A percentile compares a stretch with the other conserved stretches of the same genome.
phyloP scores from a whole-genome alignment of 306 rosid species.

The Pyrus pyrifolia region DNA sequence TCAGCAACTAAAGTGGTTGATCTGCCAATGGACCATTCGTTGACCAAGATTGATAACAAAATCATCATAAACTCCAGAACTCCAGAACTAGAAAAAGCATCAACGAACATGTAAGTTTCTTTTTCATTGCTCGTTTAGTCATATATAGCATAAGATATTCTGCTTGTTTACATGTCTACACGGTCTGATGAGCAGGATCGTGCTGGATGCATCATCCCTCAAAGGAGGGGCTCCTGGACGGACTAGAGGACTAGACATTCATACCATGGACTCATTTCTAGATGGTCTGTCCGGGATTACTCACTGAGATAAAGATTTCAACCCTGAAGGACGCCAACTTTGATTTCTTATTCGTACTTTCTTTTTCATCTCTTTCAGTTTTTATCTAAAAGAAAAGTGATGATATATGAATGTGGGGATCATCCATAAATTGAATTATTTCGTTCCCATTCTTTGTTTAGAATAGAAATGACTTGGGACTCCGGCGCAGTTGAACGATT shows the following conservation, averaged over 20 bases:
- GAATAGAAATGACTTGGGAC: constrained; percentile 18
- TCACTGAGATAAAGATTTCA: constrained; percentile 37
- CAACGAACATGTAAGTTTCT: constrained; percentile 55
- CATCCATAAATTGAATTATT: constrained; percentile 5
- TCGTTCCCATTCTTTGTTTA: constrained; percentile 32
- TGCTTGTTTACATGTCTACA: neutral
- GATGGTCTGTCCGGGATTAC: constrained; percentile 33
- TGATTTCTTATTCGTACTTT: neutral
- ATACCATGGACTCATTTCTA: constrained; percentile 33
- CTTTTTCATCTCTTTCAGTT: neutral
- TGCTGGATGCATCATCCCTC: constrained; percentile 60
- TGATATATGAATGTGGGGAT: constrained; percentile 1
- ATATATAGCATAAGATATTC: neutral
- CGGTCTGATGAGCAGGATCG: constrained; percentile 47
- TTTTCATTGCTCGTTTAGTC: neutral
- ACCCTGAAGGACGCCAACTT: constrained; percentile 4
- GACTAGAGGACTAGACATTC: constrained; percentile 72
- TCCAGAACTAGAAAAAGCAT: constrained; percentile 42
- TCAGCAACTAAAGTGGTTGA: constrained; percentile 40
- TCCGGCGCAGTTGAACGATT: constrained; percentile 18
- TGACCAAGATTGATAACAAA: constrained; percentile 52
- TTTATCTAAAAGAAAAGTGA: constrained; percentile 7
- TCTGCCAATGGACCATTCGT: constrained; percentile 43
- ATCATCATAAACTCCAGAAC: constrained; percentile 45
- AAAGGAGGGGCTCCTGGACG: constrained; percentile 92